phyloP scores from a whole-genome alignment of 2,329 filamentous ascomycete species.

The Thielaviopsis punctulata region DNA sequence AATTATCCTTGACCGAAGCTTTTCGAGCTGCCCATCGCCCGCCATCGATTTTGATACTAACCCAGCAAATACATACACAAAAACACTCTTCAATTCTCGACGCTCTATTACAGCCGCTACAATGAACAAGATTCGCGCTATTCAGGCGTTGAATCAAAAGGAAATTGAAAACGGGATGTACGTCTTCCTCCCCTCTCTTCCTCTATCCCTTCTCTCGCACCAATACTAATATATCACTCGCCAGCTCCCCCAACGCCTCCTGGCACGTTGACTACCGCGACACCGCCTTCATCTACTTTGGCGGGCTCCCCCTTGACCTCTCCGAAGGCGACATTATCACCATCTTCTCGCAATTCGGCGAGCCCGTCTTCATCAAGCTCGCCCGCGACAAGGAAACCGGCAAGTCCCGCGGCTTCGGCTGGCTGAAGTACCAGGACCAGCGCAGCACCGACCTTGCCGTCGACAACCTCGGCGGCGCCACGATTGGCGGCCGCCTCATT shows the following conservation, averaged over 20 bases:
- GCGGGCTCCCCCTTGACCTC: slow-evolving; percentile 79
- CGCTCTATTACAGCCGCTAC: slow-evolving; percentile 13
- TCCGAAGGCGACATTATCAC: slow-evolving; percentile 91
- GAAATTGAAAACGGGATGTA: slow-evolving; percentile 81
- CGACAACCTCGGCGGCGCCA: slow-evolving; percentile 81
- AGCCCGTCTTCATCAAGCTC: slow-evolving; percentile 84
- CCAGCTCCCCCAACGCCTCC: slow-evolving; percentile 65
- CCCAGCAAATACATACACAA: too few relatives aligned
- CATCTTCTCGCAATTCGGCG: slow-evolving; percentile 93
- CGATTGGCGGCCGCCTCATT: slow-evolving; percentile 61
- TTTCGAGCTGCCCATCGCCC: not conserved
- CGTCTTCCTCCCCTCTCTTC: slow-evolving; percentile 19
- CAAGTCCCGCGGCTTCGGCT: slow-evolving; percentile 86
- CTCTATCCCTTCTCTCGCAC: not conserved
- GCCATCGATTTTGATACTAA: not conserved
- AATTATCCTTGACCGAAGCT: not conserved
- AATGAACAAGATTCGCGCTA: slow-evolving; percentile 91
- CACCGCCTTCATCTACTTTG: slow-evolving; percentile 92
- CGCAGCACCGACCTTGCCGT: slow-evolving; percentile 89
- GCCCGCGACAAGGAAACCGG: slow-evolving; percentile 91
- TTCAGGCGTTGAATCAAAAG: slow-evolving; percentile 81
- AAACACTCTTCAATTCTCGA: not conserved
- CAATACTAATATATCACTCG: slow-evolving; percentile 3
- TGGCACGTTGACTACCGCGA: slow-evolving; percentile 98
- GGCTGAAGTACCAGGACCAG: slow-evolving; percentile 97